Base-by-base conservation (phyloP, 805 yeast species). In the Danielia reshetovae region DNA sequence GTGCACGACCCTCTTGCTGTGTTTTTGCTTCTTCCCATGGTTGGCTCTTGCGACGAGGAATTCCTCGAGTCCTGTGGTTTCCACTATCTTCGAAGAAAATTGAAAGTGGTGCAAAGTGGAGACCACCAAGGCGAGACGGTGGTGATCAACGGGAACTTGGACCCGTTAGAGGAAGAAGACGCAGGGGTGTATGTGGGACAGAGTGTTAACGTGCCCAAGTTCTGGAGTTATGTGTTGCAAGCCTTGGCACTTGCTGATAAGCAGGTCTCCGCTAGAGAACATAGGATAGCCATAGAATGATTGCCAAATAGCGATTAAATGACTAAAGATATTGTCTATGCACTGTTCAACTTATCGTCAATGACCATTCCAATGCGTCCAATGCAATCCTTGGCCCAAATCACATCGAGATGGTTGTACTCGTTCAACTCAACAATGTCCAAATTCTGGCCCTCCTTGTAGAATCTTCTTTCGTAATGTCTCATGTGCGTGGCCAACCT, bases 331-430 rank as follows among this genome's bases (percentile, higher is more conserved):
- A n/a, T n/a, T n/a, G n/a, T n/a, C n/a, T n/a, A n/a, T n/a, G 23
- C 25, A 6, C 24, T 12, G 8, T 34, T 36, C 26, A 45, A 28
- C 22, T 35, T 45, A 3, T 51, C 52, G 14, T 35, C 32, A 7
- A 60, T 50, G 7, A 43, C 51, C 32, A 57, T 59, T 1, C 94
- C 96, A 14, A 90, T 74, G 28, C 68, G 71, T 4, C 75, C 77
- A 18, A 75, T 67, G 2, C 80, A 79, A 52, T 85, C 89, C 49
- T 74, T 78, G 0, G 97, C 90, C 98, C 98, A 90, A 10, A 89
- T 65, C 1, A 88, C 95, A 59, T 90, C 98, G 34, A 90, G 62
- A 58, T 90, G 98, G 12, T 88, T 77, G 55, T 90, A 90, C 7
- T 69, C 72, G 0, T 75, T 73, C 5, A 90, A 40, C 32, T 70